Base-by-base conservation (phyloP, 169 alveolate species). In the Plasmodium sp. region DNA sequence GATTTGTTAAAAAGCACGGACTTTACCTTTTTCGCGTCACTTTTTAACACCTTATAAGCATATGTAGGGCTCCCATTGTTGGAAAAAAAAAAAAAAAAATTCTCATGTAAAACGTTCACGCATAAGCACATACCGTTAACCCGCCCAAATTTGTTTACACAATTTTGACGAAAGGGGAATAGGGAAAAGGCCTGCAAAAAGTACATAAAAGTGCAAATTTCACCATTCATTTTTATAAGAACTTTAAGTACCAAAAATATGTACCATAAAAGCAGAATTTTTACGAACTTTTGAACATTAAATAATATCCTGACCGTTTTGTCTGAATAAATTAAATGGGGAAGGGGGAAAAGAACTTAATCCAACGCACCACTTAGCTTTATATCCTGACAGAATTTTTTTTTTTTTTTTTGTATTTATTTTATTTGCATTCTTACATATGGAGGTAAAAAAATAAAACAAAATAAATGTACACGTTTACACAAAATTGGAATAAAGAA, bases 351-450 rank as follows among this genome's bases (percentile, higher is more conserved):
- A 85, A 75, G 81, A 74, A 33, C 72, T 77, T 85, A 54, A 56
- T 22, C 81, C 84, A 85, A 45, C 80, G 93, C 93, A 85, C 93
- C 93, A 85, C 93, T 85, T 85, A 54, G 93, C 93, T 75, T 67
- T 85, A 85, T 41, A 85, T 75, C 45, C 77, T 85, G 93, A 58
- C 93, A 85, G 93, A 85, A 85, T 85, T 85, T 85, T 85, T 85
- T 85, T 85, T 85, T 41, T 79, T 85, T 85, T 85, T 79, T 79
- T 85, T 85, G 74, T 84, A 73, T 83, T 83, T 34, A 39, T 51
- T 51, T 51, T 51, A 51, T 51, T 51, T 14, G 22, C 62, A 51
- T 80, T 33, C 51, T 80, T 72, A 16, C 39, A 84, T 84, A n/a
- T 43, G 34, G 33, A 9, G 34, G 45, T 16, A 51, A 84, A 84